These are phyloP conservation scores for Stentor roeselii DNA, from an alignment of 73 alveolate genomes.

Conservation along the genomic window DNA sequence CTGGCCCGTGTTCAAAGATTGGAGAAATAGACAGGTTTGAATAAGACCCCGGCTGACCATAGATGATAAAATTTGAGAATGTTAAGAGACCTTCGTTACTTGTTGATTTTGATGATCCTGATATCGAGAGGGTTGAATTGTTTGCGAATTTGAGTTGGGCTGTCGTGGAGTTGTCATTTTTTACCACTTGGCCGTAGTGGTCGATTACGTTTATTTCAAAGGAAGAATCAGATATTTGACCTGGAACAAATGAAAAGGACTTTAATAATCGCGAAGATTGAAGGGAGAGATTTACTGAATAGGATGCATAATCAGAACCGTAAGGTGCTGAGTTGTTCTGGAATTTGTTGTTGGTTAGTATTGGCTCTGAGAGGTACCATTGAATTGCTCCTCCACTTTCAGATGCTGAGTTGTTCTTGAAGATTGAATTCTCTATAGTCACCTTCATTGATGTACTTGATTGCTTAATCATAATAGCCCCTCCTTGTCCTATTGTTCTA, in stretches of 20 bases:
- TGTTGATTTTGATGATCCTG: neutral
- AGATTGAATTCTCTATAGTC: neutral
- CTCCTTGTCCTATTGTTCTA: neutral
- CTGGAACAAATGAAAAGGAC: neutral
- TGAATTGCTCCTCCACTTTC: neutral
- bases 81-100: neutral
- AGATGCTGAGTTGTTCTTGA: neutral
- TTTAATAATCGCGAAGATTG: neutral
- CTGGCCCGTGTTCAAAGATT: neutral
- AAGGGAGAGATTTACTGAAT: neutral
- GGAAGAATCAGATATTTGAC: neutral
- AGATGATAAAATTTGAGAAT: too few species aligned
- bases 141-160: neutral
- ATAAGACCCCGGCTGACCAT: neutral
- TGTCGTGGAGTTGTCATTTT: neutral
- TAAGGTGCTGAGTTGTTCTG: slow-evolving; percentile 22
- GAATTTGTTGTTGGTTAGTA: neutral
- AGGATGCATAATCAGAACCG: slow-evolving; percentile 28
- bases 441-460: neutral
- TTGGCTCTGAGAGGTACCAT: neutral
- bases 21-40: neutral
- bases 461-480: neutral
- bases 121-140: neutral
- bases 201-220: neutral
- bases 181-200: too few species aligned